phyloP scores from a whole-genome alignment of 306 rosid species.

The Dalbergia cochinchinensis region DNA sequence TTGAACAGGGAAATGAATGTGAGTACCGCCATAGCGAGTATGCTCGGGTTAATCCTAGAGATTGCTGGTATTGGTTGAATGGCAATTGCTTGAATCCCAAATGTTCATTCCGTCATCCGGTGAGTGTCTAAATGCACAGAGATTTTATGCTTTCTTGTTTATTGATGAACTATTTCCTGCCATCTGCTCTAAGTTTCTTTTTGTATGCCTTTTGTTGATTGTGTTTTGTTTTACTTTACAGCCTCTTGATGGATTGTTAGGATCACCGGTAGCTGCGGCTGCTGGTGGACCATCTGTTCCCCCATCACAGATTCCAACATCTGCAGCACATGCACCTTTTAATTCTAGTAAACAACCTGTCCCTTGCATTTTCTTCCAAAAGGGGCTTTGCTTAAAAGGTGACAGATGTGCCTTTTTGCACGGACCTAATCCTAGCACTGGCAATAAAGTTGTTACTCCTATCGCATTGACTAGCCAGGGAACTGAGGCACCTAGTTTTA shows the following conservation, averaged over 20 bases:
- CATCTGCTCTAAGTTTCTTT: not conserved
- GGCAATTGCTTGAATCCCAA: constrained; percentile 95
- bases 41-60: constrained; percentile 95
- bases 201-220: constrained; percentile 28
- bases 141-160: not conserved
- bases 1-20: constrained; percentile 85
- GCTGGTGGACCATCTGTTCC: constrained; percentile 66
- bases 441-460: constrained; percentile 65
- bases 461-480: constrained; percentile 50
- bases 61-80: constrained; percentile 95
- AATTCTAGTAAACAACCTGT: constrained; percentile 75
- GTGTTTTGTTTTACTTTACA: constrained; percentile 47
- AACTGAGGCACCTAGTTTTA: constrained; percentile 56
- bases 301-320: constrained; percentile 50
- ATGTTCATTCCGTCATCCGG: constrained; percentile 96
- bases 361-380: constrained; percentile 90
- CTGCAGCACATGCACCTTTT: constrained; percentile 59
- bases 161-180: not conserved
- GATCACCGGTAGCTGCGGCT: constrained; percentile 66
- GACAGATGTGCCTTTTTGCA: constrained; percentile 88
- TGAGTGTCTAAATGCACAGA: constrained; percentile 50
- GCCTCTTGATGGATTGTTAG: constrained; percentile 93
- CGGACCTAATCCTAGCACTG: constrained; percentile 61
- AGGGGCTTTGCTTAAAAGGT: constrained; percentile 90
- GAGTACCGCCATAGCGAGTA: constrained; percentile 97